Evolutionary conservation across 2,329 filamentous ascomycete genomes (phyloP).

Genomic region (Aureobasidium sp.): DNA sequence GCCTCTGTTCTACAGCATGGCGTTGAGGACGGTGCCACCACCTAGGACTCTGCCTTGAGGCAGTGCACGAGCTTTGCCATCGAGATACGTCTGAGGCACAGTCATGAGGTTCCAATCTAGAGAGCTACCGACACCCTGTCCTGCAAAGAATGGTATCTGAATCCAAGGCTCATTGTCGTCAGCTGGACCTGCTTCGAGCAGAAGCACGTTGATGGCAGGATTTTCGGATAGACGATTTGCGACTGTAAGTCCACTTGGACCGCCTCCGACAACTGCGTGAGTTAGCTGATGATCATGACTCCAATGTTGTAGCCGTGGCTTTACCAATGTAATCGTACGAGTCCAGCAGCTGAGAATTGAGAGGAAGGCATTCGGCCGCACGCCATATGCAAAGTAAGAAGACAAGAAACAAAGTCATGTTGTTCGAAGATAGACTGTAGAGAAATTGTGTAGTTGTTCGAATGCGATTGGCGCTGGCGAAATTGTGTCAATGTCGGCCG

Average conservation of each 20-base stretch:
- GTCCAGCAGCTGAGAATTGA: constrained; percentile 25
- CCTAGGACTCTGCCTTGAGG: constrained; percentile 28
- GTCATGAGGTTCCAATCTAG: constrained; percentile 28
- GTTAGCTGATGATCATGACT: background rate
- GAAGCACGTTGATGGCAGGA: constrained; percentile 24
- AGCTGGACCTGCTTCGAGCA: constrained; percentile 28
- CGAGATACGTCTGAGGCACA: constrained; percentile 22
- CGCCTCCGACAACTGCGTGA: constrained; percentile 25
- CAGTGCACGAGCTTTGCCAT: constrained; percentile 22
- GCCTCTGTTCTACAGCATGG: constrained; percentile 35
- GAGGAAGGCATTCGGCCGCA: constrained; percentile 19
- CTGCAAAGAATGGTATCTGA: constrained; percentile 25
- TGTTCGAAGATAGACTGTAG: constrained; percentile 4
- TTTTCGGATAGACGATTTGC: constrained; percentile 29
- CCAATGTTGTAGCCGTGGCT: background rate
- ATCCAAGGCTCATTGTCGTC: constrained; percentile 22
- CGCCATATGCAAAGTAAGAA: background rate
- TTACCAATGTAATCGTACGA: constrained; percentile 27
- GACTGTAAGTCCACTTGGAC: constrained; percentile 26
- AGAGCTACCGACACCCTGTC: constrained; percentile 22
- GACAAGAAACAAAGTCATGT: background rate
- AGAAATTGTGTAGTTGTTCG: background rate
- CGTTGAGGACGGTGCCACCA: constrained; percentile 30
- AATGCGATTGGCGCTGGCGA: background rate
- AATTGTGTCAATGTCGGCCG: background rate